Evolutionary conservation across 345 rosid species (phyloP), one percentile per base, ranked within the genome.

Genomic region (Fremontodendron californicum): DNA sequence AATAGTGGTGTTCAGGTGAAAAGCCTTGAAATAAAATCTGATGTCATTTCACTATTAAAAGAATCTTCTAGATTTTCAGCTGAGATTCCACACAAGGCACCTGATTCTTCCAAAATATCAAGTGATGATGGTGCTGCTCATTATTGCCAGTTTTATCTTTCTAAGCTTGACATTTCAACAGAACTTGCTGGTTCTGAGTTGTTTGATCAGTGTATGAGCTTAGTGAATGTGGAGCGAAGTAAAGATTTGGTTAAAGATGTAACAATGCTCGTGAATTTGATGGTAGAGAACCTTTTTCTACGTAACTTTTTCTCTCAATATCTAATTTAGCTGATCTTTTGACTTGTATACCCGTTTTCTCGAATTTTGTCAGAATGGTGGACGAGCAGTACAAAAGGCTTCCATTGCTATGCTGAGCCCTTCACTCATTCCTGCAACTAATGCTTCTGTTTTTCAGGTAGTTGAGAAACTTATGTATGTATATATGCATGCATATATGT

Each of bases 141-240:
- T 46, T 33, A 33, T 33, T 33, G 35, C 35, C 35, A 33, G 35
- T 33, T 33, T 33, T 33, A 33, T 33, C 35, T 94, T 52, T 90
- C 98, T 48, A 90, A 87, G 86, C 87, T 94, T 64, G 98, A 94
- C 85, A 83, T 94, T 76, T 91, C 98, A 5, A 70, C 82, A 43
- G 93, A 93, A 74, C 95, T 94, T 79, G 83, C 90, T 69, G 87
- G 85, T 81, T 79, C 91, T 0, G 96, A 93, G 82, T 71, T 92
- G 88, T 86, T 70, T 81, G 75, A 76, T 75, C 84, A 79, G 77
- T 86, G 86, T 78, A 84, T 87, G 80, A 80, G 81, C 78, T 78
- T 85, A 73, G 62, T 91, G 49, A 80, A 76, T 40, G 66, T 69
- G 37, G 86, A 85, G 75, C 86, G 76, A 69, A 65, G 76, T 70